Evolutionary conservation across 176 grass and related monocot genomes (phyloP).

Genomic region (Hsuehochloa calcarea): DNA sequence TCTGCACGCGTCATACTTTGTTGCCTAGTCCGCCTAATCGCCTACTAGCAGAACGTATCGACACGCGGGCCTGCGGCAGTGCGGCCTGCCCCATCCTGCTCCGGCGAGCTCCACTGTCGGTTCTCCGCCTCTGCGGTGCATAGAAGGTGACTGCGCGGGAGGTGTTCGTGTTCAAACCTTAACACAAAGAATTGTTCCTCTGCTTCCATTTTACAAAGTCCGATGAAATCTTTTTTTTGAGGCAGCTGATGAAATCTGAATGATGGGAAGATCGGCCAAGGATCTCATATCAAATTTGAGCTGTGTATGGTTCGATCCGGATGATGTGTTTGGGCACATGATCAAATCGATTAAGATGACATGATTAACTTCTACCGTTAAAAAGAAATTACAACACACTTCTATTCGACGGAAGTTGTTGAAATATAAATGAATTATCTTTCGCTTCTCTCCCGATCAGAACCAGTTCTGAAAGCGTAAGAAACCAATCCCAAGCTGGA

Average conservation of each 20-base stretch:
- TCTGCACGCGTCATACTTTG: not conserved
- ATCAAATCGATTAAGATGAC: not conserved
- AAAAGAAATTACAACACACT: no score
- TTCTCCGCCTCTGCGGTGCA: not conserved
- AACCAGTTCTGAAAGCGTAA: not conserved
- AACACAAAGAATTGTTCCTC: not conserved
- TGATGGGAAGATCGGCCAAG: not conserved
- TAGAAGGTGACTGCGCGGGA: not conserved
- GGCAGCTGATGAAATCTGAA: not conserved
- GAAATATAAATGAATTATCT: no score
- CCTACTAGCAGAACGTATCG: not conserved
- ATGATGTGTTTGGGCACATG: not conserved
- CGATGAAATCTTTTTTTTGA: no score
- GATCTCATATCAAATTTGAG: not conserved
- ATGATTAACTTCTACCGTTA: not conserved
- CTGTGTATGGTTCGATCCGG: not conserved
- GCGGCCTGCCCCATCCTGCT: not conserved
- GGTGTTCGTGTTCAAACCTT: not conserved
- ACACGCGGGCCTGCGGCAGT: not conserved
- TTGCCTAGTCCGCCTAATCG: not conserved
- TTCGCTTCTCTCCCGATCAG: not conserved
- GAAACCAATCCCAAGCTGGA: not conserved
- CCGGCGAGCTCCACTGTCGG: not conserved
- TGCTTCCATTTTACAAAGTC: not conserved
- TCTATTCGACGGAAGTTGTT: no score